These are phyloP conservation scores for Sporothrix phasma DNA, from an alignment of 2,329 filamentous ascomycete species.

Conservation along the genomic window DNA sequence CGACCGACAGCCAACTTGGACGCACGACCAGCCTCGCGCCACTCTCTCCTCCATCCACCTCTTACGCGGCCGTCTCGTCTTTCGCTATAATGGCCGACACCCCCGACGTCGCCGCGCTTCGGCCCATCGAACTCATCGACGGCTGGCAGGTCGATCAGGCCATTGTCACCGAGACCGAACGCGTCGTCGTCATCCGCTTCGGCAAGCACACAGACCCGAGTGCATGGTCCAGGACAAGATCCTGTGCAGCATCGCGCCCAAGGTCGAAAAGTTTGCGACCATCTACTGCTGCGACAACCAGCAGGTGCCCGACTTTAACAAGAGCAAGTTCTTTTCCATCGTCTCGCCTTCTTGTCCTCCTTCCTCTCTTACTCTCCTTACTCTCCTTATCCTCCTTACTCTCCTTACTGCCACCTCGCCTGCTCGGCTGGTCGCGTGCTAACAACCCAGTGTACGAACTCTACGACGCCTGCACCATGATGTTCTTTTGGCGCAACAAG, in stretches of 20 bases:
- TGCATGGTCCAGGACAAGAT: conserved; percentile 75
- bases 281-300: conserved; percentile 93
- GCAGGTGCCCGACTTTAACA: conserved; percentile 82
- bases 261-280: conserved; percentile 85
- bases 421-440: conserved; percentile 30
- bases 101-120: background rate
- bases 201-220: conserved; percentile 74
- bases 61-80: too few species aligned
- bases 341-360: background rate
- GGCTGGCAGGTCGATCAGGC: conserved; percentile 99
- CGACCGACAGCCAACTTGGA: background rate
- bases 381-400: background rate
- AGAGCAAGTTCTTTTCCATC: conserved; percentile 26
- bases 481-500: conserved; percentile 86
- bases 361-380: background rate
- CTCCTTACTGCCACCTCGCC: conserved; percentile 42
- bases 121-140: conserved; percentile 46
- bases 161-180: conserved; percentile 79
- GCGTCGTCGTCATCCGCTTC: conserved; percentile 88
- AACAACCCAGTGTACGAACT: conserved; percentile 68
- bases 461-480: conserved; percentile 75
- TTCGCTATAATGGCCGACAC: background rate
- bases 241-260: conserved; percentile 85
- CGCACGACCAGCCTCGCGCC: too few species aligned
- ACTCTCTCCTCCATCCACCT: too few species aligned